Evolutionary conservation across 495 filamentous ascomycete genomes (phyloP).

Genomic region (Xylaria acuta): DNA sequence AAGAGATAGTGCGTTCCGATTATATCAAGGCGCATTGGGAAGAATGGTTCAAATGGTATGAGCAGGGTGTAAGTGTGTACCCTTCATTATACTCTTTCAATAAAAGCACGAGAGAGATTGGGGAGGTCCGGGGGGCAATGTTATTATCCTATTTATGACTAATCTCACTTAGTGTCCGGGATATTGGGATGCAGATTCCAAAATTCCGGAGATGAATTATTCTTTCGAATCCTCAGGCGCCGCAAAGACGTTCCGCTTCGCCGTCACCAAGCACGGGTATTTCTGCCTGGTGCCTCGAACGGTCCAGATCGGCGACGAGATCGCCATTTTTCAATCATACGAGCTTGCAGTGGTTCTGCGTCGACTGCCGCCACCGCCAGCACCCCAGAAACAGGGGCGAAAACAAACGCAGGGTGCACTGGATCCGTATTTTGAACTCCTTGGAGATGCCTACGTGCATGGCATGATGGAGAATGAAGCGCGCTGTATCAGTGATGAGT

Average conservation of each 20-base stretch:
- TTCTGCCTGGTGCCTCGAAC: constrained; percentile 32
- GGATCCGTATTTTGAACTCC: constrained; percentile 29
- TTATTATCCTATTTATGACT: not conserved
- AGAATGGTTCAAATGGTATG: constrained; percentile 24
- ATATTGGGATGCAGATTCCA: constrained; percentile 12
- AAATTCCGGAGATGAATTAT: constrained; percentile 20
- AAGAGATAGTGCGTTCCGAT: constrained; percentile 21
- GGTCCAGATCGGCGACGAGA: constrained; percentile 28
- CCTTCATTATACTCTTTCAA: not conserved
- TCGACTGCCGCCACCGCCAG: constrained; percentile 22
- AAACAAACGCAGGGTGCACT: not conserved
- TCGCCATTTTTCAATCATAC: constrained; percentile 29
- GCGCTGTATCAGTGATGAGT: constrained; percentile 32
- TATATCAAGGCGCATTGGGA: constrained; percentile 27
- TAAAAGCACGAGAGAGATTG: not conserved
- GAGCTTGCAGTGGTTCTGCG: constrained; percentile 26
- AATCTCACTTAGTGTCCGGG: not conserved
- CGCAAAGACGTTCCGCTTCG: constrained; percentile 27
- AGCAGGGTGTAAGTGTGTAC: not conserved
- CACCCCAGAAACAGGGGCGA: not conserved
- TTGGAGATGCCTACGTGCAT: constrained; percentile 37
- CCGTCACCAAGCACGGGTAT: constrained; percentile 33
- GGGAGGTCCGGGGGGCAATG: not conserved
- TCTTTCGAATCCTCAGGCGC: constrained; percentile 28
- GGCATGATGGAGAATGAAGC: constrained; percentile 41